Evolutionary conservation across 495 filamentous ascomycete species (phyloP), one percentile per base, ranked within the genome.

Genomic region (Hyaloscypha finlandica): DNA sequence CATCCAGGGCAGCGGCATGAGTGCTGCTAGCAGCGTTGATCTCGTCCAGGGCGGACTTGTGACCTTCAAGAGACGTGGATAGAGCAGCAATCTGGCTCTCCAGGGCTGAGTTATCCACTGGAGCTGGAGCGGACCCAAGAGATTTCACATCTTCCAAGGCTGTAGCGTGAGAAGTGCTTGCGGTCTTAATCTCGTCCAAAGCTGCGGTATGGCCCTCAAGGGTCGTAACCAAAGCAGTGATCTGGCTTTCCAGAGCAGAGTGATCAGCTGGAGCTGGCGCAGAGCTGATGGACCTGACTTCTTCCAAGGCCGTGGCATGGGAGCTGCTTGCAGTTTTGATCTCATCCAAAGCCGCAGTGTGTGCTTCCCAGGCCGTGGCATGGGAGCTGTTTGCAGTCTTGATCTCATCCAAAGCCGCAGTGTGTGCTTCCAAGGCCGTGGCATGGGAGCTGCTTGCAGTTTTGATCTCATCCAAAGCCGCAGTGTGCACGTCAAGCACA

Each of bases 181-280:
- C 29, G 4, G 63, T 32, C 51, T 65, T 57, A 53, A 65, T 58
- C 33, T 65, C 63, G 35, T 65, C 61, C 6, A 69, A 39, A 12
- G 51, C 22, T 11, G 35, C 22, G n/a, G 70, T 64, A 67, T 69
- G 66, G 45, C 8, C 16, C 5, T 65, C 63, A 32, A 69, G 67
- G 25, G 63, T 61, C 2, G 42, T 58, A 31, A 29, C 20, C 4
- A 69, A 37, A 16, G 58, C 14, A 11, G 42, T 48, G 29, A 70
- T 64, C 45, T 67, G 51, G 4, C 35, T 29, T 33, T 63, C 60
- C 2, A 66, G 29, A 55, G 55, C 59, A 25, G 51, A 8, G 42
- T 58, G 30, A 31, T 31, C 53, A n/a, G n/a, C 45, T n/a, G 42
- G 14, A 37, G 37, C 19, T 25, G 59, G 35, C n/a, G 35, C 35